Base-by-base conservation (phyloP, 2,329 filamentous ascomycete species). In the Hortaea sp. region DNA sequence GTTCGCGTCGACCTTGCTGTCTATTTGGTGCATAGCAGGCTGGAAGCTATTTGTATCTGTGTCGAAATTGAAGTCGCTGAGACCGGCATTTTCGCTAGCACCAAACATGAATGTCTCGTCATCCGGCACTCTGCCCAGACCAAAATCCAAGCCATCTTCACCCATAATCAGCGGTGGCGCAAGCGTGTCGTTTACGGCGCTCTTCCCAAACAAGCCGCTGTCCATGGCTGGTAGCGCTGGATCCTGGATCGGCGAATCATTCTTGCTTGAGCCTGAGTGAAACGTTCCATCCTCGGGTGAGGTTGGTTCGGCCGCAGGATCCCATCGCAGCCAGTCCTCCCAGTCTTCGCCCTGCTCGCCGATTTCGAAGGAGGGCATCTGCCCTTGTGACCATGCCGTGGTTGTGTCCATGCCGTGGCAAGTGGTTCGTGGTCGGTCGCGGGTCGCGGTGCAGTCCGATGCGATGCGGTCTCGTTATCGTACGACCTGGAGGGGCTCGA, bases 261-360 rank as follows among this genome's bases (percentile, higher is more conserved):
- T 62, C 53, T 62, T 61, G 42, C 57, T 62, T 5, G 58, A 61
- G 39, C 49, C 57, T 28, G 61, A 61, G 43, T 59, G 51, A 51
- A 60, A 62, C 28, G 58, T 61, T 39, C 53, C 55, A 7, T 40
- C 43, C 39, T 62, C 61, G 7, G 63, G 60, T 12, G 62, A 62
- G 3, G 59, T 57, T n/a, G 57, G 48, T 27, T 64, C 61, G 6
- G 54, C 57, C 34, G 65, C 59, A 41, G 68, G 67, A 56, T 72
- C 68, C 67, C 68, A 72, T 47, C 67, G 61, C 63, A 73, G 67
- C 67, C 68, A 73, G 39, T 72, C 66, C 53, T 67, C 69, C 69
- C 69, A 73, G 53, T 66, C 63, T 42, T 65, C 59, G 42, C 44
- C 43, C 13, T 42, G 40, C 20, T 29, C 7, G 40, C 27, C 40